These are phyloP conservation scores for Poa pratensis DNA, from an alignment of 176 grass and related monocot genomes.

Conservation along the genomic window DNA sequence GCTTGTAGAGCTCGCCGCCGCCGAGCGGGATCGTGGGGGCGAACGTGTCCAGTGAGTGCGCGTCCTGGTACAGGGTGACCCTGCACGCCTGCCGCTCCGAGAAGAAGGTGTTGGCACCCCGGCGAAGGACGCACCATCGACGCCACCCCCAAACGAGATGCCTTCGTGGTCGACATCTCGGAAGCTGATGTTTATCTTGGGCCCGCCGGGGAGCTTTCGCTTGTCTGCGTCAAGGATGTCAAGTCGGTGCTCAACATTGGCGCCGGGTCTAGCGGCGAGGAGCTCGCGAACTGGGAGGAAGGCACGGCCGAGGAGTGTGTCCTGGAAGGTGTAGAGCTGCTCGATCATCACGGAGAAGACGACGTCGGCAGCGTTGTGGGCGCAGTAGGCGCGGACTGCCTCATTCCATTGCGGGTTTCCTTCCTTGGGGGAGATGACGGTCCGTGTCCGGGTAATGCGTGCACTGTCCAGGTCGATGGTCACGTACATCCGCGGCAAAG, in stretches of 20 bases:
- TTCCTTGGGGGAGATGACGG: constrained; percentile 33
- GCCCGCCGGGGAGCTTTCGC: constrained; percentile 46
- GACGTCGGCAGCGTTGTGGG: constrained; percentile 47
- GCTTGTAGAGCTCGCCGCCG: constrained; percentile 51
- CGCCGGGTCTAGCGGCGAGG: constrained; percentile 37
- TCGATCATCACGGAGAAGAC: constrained; percentile 57
- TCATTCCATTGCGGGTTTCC: constrained; percentile 61
- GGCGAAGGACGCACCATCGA: constrained; percentile 46
- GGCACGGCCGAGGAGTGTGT: constrained; percentile 70
- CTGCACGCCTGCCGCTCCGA: constrained; percentile 72
- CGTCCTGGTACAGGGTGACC: constrained; percentile 85
- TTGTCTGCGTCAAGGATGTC: constrained; percentile 49
- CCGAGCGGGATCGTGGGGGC: constrained; percentile 73
- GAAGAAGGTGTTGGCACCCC: constrained; percentile 83
- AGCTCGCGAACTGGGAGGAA: constrained; percentile 71
- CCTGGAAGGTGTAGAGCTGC: too few species aligned
- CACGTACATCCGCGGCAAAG: constrained; percentile 55
- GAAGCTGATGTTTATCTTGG: constrained; percentile 63
- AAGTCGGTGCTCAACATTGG: constrained; percentile 52
- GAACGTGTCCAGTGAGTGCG: constrained; percentile 66
- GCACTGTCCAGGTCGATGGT: constrained; percentile 56
- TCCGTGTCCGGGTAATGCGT: constrained; percentile 58
- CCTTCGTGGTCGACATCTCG: constrained; percentile 52
- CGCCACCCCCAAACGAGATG: constrained; percentile 51
- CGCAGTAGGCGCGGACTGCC: constrained; percentile 63